These are phyloP conservation scores for Picea sitchensis DNA, from an alignment of 75 land plant species.

Conservation along the genomic window DNA sequence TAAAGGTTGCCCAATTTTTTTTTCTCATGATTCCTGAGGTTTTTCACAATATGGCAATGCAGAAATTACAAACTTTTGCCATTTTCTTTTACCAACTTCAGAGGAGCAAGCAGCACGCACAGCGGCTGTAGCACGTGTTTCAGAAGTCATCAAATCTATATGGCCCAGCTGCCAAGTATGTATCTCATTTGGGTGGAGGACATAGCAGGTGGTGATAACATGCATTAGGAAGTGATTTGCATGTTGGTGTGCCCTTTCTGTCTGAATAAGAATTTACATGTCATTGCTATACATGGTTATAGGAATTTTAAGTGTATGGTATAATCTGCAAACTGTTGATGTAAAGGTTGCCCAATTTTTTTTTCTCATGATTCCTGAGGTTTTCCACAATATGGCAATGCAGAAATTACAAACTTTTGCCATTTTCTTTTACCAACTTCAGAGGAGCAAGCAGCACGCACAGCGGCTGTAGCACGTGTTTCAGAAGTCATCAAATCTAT, in stretches of 20 bases:
- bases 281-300: neutral
- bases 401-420: constrained; percentile 94
- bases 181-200: neutral
- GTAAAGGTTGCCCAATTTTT: no score
- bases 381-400: neutral
- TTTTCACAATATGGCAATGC: constrained; percentile 10
- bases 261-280: neutral
- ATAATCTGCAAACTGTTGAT: no score
- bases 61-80: constrained; percentile 93
- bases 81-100: constrained; percentile 85
- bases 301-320: no score
- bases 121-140: constrained; percentile 61
- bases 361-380: no score
- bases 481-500: constrained; percentile 67
- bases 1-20: no score
- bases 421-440: constrained; percentile 87
- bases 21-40: no score
- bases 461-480: constrained; percentile 60
- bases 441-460: constrained; percentile 63
- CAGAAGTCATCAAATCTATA: constrained; percentile 66
- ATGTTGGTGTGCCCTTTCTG: neutral
- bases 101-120: constrained; percentile 63
- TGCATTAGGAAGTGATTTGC: neutral
- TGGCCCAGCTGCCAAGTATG: constrained; percentile 86
- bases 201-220: neutral